Percentiles rank a stretch among this genome's conserved stretches.
phyloP scores from a whole-genome alignment of 371 early-diverging fungal genomes.

The Mortierella sp. region DNA sequence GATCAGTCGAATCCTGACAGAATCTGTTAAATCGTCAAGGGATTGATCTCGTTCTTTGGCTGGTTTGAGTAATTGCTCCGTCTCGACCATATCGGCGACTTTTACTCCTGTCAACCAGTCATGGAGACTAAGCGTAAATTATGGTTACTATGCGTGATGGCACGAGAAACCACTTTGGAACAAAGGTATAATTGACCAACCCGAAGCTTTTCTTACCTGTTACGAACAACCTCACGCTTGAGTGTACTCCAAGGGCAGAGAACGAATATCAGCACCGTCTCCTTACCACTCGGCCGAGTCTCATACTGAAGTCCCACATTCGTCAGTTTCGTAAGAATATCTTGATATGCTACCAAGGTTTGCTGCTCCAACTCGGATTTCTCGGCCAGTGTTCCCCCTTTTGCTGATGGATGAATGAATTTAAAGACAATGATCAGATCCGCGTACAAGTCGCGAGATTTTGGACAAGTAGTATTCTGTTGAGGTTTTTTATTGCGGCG shows the following conservation, averaged over 20 bases:
- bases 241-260: conserved; percentile 41
- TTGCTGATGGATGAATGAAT: conserved; percentile 6
- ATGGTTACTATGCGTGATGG: too few species aligned
- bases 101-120: conserved; percentile 74
- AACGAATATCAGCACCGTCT: conserved; percentile 31
- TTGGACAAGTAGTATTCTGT: background rate
- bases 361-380: conserved; percentile 18
- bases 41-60: conserved; percentile 23
- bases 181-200: too few species aligned
- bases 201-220: too few species aligned
- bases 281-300: conserved; percentile 33
- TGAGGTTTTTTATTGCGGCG: conserved; percentile 9
- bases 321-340: conserved; percentile 21
- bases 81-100: conserved; percentile 17
- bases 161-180: too few species aligned
- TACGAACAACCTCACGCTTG: conserved; percentile 35
- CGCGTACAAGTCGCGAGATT: conserved; percentile 44
- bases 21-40: conserved; percentile 64
- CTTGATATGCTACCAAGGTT: conserved; percentile 33
- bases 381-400: conserved; percentile 12
- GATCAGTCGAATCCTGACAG: conserved; percentile 80
- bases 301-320: conserved; percentile 39
- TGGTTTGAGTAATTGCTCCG: conserved; percentile 32
- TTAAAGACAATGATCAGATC: conserved; percentile 39
- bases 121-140: conserved; percentile 59